Evolutionary conservation across 2,329 filamentous ascomycete species (phyloP).

Genomic region (Didymella pinodella): DNA sequence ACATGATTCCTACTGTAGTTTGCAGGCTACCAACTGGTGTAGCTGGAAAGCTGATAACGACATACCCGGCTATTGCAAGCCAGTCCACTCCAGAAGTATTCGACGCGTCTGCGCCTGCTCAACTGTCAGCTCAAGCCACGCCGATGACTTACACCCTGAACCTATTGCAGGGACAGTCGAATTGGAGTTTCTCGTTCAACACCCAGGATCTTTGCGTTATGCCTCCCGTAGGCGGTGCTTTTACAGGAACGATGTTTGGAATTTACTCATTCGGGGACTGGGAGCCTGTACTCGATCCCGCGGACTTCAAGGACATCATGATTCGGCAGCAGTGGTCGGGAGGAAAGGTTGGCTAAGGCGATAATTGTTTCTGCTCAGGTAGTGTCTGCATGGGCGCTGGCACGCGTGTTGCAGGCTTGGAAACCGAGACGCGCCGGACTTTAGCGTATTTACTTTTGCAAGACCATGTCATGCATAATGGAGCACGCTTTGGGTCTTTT

Average conservation of each 20-base stretch:
- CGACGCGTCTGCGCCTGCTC: not conserved
- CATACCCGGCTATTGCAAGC: conserved; percentile 33
- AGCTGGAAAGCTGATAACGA: conserved; percentile 32
- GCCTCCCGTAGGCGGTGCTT: conserved; percentile 52
- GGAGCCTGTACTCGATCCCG: conserved; percentile 52
- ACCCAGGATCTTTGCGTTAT: conserved; percentile 47
- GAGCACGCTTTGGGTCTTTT: no score
- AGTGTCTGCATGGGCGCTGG: no score
- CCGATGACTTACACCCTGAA: conserved; percentile 16
- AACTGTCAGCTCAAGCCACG: conserved; percentile 11
- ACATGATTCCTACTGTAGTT: conserved; percentile 15
- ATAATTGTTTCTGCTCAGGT: no score
- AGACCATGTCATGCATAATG: no score
- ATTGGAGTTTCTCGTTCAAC: conserved; percentile 32
- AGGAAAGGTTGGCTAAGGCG: not conserved
- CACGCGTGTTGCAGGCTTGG: no score
- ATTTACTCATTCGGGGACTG: conserved; percentile 56
- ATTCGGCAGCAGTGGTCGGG: conserved; percentile 14
- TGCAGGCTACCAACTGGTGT: conserved; percentile 21
- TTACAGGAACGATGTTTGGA: conserved; percentile 58
- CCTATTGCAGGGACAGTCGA: conserved; percentile 15
- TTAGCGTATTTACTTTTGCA: no score
- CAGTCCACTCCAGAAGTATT: conserved; percentile 28
- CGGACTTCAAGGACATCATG: conserved; percentile 50
- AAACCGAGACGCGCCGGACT: no score